A percentile compares a stretch with the other conserved stretches of the same genome.
phyloP scores from a whole-genome alignment of 1,284 basidiomycete genomes.

The Microbotryum intermedium region DNA sequence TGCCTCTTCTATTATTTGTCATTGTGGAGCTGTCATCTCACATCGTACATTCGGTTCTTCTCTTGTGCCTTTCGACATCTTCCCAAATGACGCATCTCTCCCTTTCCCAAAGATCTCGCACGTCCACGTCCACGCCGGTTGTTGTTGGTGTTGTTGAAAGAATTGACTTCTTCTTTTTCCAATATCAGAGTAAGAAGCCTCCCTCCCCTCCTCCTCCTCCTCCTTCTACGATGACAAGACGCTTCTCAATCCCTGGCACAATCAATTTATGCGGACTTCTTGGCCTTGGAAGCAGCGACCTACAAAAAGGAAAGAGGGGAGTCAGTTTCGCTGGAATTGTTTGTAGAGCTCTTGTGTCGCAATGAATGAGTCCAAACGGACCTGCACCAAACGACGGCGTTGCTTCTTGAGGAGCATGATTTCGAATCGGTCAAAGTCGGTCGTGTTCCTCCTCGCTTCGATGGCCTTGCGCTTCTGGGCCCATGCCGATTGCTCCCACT shows the following conservation, averaged over 20 bases:
- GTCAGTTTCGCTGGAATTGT: background rate
- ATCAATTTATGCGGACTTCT: constrained; percentile 27
- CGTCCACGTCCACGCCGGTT: no score
- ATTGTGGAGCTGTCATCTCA: no score
- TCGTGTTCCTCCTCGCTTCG: constrained; percentile 64
- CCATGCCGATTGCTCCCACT: constrained; percentile 77
- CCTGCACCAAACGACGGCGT: constrained; percentile 42
- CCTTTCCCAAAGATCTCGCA: no score
- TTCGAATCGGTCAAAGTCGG: constrained; percentile 83
- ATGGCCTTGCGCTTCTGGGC: constrained; percentile 77
- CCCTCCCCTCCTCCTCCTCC: no score
- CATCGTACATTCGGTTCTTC: no score
- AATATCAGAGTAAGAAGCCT: no score
- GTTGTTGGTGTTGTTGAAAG: no score
- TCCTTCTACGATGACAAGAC: no score
- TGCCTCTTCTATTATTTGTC: no score
- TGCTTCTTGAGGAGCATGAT: constrained; percentile 49
- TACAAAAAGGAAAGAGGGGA: background rate
- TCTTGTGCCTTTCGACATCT: no score
- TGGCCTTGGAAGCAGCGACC: constrained; percentile 27
- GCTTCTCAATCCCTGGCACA: background rate
- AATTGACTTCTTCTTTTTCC: no score
- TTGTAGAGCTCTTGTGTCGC: background rate
- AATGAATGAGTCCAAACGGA: background rate
- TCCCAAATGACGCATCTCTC: no score